phyloP scores from a whole-genome alignment of 306 rosid genomes.

The Fagus sylvatica region DNA sequence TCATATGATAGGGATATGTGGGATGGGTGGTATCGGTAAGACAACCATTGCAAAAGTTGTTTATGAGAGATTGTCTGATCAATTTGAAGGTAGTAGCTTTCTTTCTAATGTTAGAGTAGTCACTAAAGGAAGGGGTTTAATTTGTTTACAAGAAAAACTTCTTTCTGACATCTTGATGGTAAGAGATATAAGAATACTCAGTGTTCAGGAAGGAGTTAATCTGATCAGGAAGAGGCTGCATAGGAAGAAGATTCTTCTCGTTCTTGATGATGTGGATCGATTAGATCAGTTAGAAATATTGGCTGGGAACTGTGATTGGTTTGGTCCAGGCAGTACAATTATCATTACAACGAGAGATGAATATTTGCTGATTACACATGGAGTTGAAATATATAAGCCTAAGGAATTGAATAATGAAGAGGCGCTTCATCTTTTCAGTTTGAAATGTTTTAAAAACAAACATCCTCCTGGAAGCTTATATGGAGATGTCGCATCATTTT shows the following conservation, averaged over 20 bases:
- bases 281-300: constrained; percentile 26
- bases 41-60: constrained; percentile 17
- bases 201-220: background rate
- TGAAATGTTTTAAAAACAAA: constrained; percentile 26
- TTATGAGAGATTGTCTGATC: background rate
- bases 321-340: constrained; percentile 38
- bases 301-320: constrained; percentile 29
- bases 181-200: background rate
- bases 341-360: constrained; percentile 33
- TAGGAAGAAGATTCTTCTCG: background rate
- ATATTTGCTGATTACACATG: constrained; percentile 14
- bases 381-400: constrained; percentile 9
- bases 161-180: constrained; percentile 4
- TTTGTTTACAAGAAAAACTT: constrained; percentile 7
- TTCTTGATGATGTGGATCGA: constrained; percentile 27
- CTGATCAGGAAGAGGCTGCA: background rate
- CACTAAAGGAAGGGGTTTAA: constrained; percentile 6
- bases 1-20: constrained; percentile 15
- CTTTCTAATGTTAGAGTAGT: background rate
- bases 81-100: constrained; percentile 8
- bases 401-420: constrained; percentile 19
- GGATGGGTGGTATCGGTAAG: constrained; percentile 12
- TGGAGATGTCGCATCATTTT: background rate
- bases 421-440: constrained; percentile 32
- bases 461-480: background rate